Conservation (phyloP, 2,329 filamentous ascomycete species). For the Colletotrichum musicola region DNA sequence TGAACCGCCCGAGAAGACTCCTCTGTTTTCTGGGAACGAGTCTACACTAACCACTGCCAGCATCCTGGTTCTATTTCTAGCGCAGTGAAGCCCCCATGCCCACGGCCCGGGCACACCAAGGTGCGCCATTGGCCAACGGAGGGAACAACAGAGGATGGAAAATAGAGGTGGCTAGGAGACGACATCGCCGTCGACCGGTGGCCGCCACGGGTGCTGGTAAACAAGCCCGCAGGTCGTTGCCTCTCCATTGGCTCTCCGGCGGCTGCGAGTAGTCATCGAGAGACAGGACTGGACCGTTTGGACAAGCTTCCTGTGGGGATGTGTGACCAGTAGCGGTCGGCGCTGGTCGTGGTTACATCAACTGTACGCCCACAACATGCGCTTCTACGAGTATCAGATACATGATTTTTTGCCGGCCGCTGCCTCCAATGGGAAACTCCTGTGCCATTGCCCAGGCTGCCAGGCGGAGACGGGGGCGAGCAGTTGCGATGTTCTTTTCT, state of each 20-base stretch:
- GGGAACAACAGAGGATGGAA: background rate
- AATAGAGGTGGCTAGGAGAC: constrained; percentile 38
- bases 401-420: constrained; percentile 6
- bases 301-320: constrained; percentile 37
- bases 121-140: constrained; percentile 13
- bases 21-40: background rate
- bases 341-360: constrained; percentile 30
- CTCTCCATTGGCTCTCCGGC: constrained; percentile 29
- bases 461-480: too few species aligned
- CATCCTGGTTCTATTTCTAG: constrained; percentile 20
- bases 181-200: constrained; percentile 11
- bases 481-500: background rate
- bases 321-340: constrained; percentile 1
- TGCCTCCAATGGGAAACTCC: background rate
- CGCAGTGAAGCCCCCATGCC: constrained; percentile 5
- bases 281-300: constrained; percentile 36
- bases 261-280: constrained; percentile 33
- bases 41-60: constrained; percentile 9
- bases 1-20: constrained; percentile 14
- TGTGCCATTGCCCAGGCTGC: constrained; percentile 7
- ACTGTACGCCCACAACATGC: constrained; percentile 1
- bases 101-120: background rate
- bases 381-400: constrained; percentile 24
- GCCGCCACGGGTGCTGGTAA: constrained; percentile 26
- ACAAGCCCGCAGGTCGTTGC: constrained; percentile 4